These are phyloP conservation scores for Nakazawaea sp. DNA, from an alignment of 805 yeast genomes.

Conservation along the genomic window DNA sequence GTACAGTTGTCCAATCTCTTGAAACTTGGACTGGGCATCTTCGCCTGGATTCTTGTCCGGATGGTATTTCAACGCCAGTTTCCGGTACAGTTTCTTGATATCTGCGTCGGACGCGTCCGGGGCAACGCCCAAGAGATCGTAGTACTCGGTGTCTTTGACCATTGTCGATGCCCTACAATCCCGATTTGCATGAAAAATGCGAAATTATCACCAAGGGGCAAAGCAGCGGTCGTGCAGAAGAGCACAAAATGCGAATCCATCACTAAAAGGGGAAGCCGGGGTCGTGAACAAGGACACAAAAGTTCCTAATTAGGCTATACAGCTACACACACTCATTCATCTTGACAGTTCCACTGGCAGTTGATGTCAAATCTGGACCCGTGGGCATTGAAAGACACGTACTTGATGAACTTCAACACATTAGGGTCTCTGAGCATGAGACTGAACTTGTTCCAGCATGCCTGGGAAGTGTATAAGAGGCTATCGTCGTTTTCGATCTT, in stretches of 20 bases:
- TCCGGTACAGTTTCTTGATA: slow-evolving; percentile 75
- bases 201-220: neutral
- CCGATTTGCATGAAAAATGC: too few relatives aligned
- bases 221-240: neutral
- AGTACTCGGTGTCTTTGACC: slow-evolving; percentile 74
- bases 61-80: slow-evolving; percentile 67
- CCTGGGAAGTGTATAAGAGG: slow-evolving; percentile 72
- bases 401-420: slow-evolving; percentile 88
- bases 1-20: slow-evolving; percentile 60
- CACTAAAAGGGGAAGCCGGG: too few relatives aligned
- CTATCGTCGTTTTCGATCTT: slow-evolving; percentile 64
- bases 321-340: too few relatives aligned
- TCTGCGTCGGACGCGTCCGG: slow-evolving; percentile 56
- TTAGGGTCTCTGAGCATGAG: slow-evolving; percentile 77
- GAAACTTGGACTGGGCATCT: slow-evolving; percentile 66
- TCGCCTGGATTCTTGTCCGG: slow-evolving; percentile 80
- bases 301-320: too few relatives aligned
- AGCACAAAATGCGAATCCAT: too few relatives aligned
- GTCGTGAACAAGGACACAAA: too few relatives aligned
- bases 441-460: slow-evolving; percentile 75
- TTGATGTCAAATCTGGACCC: slow-evolving; percentile 91
- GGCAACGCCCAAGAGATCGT: slow-evolving; percentile 56
- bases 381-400: slow-evolving; percentile 79
- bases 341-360: slow-evolving; percentile 57
- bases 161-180: slow-evolving; percentile 16